Base-by-base conservation (phyloP, 148 eudicot genomes). In the Hydrangea macrophylla region DNA sequence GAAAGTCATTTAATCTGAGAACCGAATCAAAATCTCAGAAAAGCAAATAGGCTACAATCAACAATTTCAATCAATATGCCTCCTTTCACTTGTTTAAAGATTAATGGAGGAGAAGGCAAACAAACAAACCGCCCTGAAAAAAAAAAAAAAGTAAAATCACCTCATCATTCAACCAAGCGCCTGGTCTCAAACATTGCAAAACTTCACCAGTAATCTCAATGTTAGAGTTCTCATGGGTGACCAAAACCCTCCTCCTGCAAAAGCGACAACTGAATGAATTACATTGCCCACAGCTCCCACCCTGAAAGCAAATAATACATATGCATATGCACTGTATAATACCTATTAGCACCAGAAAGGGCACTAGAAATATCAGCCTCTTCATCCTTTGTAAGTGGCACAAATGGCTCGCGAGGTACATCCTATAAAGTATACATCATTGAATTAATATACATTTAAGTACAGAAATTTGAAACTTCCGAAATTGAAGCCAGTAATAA, bases 141-240 rank as follows among this genome's bases (percentile, higher is more conserved):
- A 17, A 9, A n/a, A 23, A 54, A 55, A 35, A 61, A 32, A 20
- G 45, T 70, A 42, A 44, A 63, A 30, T 71, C 58, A 91, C 99
- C 89, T 94, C 99, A 74, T 94, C 99, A 71, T 90, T 91, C 75
- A 94, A 74, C 99, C 99, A 94, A 73, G 81, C 83, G 18, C 84
- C 71, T 15, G 85, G 99, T 64, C 77, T 86, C 86, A 94, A 79
- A 75, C 99, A 94, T 72, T 71, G 88, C 71, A 94, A 65, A 30
- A 55, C n/a, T 68, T 84, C 84, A 65, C 88, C 99, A 50, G 96
- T 88, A 35, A 94, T 91, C 70, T 86, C 76, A 73, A 91, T 94
- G 58, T 89, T 91, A 33, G 97, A 94, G 69, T 75, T 78, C 68
- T 82, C 87, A 70, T 94, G 99, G 59, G 81, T 79, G 20, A 80